Conservation (phyloP, 129 eudicot species). For the Mikania micrantha region DNA sequence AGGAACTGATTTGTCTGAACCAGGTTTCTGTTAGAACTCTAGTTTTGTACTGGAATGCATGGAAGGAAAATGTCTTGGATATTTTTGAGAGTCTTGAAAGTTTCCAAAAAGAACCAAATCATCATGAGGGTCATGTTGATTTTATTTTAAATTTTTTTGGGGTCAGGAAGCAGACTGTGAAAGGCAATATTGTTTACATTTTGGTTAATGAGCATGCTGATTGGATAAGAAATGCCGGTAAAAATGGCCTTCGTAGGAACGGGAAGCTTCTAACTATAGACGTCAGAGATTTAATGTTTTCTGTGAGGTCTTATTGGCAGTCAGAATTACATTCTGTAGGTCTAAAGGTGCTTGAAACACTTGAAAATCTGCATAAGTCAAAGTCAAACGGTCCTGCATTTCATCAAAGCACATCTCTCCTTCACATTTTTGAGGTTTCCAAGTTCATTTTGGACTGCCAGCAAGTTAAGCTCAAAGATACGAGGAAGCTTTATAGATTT, state of each 20-base stretch:
- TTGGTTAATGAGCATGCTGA: constrained; percentile 43
- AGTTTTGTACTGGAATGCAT: constrained; percentile 44
- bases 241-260: constrained; percentile 19
- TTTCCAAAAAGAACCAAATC: constrained; percentile 17
- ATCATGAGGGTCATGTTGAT: constrained; percentile 18
- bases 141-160: constrained; percentile 59
- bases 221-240: constrained; percentile 46
- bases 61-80: constrained; percentile 29
- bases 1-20: constrained; percentile 22
- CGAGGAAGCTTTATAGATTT: constrained; percentile 13
- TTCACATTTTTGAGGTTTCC: constrained; percentile 40
- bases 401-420: constrained; percentile 30
- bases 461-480: not conserved
- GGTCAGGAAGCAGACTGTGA: constrained; percentile 23
- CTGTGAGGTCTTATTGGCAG: constrained; percentile 40
- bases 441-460: constrained; percentile 30
- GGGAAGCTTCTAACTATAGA: constrained; percentile 31
- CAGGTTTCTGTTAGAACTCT: constrained; percentile 43
- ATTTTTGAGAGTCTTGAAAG: constrained; percentile 35
- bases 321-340: constrained; percentile 43
- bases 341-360: constrained; percentile 36
- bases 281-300: constrained; percentile 31
- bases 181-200: constrained; percentile 14
- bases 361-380: constrained; percentile 28
- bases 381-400: constrained; percentile 17